phyloP scores from a whole-genome alignment of 495 filamentous ascomycete species.

The Staphylotrichum longicolle region DNA sequence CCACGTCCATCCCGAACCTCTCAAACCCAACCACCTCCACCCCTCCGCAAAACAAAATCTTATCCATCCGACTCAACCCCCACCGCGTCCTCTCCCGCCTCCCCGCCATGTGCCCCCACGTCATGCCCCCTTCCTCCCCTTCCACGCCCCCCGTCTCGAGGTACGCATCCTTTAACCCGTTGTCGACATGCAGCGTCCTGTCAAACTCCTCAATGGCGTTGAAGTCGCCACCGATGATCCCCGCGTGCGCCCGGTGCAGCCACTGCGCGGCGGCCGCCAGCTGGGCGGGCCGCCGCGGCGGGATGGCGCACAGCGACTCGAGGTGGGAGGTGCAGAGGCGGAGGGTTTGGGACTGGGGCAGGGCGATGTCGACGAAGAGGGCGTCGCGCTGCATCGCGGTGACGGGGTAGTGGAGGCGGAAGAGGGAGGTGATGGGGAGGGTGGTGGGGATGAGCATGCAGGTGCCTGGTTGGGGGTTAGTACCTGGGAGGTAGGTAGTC shows the following conservation, averaged over 20 bases:
- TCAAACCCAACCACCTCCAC: constrained; percentile 36
- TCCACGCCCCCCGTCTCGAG: constrained; percentile 51
- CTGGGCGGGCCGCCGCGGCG: constrained; percentile 47
- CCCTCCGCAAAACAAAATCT: constrained; percentile 40
- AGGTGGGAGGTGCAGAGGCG: constrained; percentile 56
- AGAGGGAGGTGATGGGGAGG: constrained; percentile 40
- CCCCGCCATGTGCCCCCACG: constrained; percentile 55
- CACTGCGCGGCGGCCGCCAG: constrained; percentile 38
- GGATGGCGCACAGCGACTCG: constrained; percentile 46
- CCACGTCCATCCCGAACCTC: constrained; percentile 42
- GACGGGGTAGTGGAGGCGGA: constrained; percentile 45
- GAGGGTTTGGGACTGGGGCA: constrained; percentile 29
- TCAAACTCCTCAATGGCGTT: constrained; percentile 58
- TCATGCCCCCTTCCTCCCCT: constrained; percentile 50
- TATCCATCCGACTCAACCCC: constrained; percentile 53
- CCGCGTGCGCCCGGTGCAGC: constrained; percentile 31
- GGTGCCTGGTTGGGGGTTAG: constrained; percentile 45
- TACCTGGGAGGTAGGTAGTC: neutral
- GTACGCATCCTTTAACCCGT: constrained; percentile 52
- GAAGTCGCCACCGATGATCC: constrained; percentile 47
- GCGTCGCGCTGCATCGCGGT: constrained; percentile 51
- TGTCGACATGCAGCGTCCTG: constrained; percentile 42
- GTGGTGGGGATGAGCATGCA: constrained; percentile 49
- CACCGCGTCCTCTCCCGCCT: constrained; percentile 34
- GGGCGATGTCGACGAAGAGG: constrained; percentile 49